phyloP scores from a whole-genome alignment of 306 rosid genomes.

The Corylus avellana region DNA sequence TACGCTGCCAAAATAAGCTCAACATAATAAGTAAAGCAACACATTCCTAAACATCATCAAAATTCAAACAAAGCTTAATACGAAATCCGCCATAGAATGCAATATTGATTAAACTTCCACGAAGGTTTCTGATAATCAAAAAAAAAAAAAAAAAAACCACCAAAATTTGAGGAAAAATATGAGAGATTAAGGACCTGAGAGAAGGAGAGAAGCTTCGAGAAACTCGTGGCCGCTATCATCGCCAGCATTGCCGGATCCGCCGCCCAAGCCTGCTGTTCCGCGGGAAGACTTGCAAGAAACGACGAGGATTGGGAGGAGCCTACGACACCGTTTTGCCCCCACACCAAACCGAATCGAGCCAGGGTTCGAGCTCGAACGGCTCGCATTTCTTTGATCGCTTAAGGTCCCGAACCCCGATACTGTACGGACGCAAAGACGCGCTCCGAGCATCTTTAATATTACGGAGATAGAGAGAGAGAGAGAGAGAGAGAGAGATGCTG shows the following conservation, averaged over 20 bases:
- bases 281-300: conserved; percentile 60
- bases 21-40: background rate
- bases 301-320: conserved; percentile 46
- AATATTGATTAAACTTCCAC: background rate
- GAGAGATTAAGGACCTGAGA: conserved; percentile 56
- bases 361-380: conserved; percentile 26
- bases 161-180: background rate
- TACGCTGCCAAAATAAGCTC: background rate
- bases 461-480: too few species aligned
- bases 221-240: conserved; percentile 48
- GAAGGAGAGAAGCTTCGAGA: conserved; percentile 84
- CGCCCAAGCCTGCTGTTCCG: conserved; percentile 28
- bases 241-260: conserved; percentile 48
- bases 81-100: background rate
- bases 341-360: conserved; percentile 32
- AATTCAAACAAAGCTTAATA: background rate
- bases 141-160: background rate
- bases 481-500: too few species aligned
- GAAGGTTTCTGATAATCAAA: background rate
- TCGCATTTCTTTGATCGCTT: conserved; percentile 48
- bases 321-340: conserved; percentile 30
- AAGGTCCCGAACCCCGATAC: conserved; percentile 30
- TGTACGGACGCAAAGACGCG: conserved; percentile 33
- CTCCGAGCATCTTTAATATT: conserved; percentile 41
- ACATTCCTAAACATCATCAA: background rate